Percentiles rank a stretch among this genome's conserved stretches.
These are phyloP conservation scores for Helicosporidium sp. DNA, from an alignment of 139 green algal genomes.

Conservation along the genomic window DNA sequence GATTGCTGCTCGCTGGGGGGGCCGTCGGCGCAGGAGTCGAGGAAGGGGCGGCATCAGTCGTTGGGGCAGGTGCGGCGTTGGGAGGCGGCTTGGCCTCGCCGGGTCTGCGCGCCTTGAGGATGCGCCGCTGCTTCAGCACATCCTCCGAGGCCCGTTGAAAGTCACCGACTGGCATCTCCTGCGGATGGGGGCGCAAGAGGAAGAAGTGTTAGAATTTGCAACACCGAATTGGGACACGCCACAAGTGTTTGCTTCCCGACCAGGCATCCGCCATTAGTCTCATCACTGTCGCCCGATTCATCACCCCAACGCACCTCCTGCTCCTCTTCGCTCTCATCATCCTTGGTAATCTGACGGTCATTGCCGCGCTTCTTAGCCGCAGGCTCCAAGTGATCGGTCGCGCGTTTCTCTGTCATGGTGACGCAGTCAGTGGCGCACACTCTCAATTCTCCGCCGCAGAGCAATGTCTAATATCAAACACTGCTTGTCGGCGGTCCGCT, in stretches of 20 bases:
- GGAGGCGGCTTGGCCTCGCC: background rate
- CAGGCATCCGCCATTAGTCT: background rate
- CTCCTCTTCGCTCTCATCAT: conserved; percentile 26
- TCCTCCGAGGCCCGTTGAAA: conserved; percentile 35
- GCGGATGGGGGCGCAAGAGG: background rate
- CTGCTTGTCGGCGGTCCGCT: no score
- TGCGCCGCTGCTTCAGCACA: conserved; percentile 30
- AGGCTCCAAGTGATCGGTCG: conserved; percentile 31
- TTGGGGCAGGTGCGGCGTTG: background rate
- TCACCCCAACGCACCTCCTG: conserved; percentile 4
- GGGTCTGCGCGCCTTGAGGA: conserved; percentile 21
- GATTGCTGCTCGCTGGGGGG: conserved; percentile 16
- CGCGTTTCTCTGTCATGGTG: conserved; percentile 10
- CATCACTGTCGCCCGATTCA: background rate
- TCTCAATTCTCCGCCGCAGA: no score
- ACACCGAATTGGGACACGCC: background rate
- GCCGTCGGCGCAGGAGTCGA: no score
- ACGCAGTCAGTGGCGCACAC: no score
- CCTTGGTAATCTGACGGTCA: conserved; percentile 40
- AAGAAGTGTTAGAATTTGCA: background rate
- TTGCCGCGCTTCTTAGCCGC: conserved; percentile 30
- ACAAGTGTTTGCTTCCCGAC: background rate
- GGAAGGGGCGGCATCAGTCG: no score
- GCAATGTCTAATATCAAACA: no score
- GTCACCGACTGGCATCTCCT: conserved; percentile 18